Conservation (phyloP, 495 filamentous ascomycete genomes). For the Oidiodendron maius region DNA sequence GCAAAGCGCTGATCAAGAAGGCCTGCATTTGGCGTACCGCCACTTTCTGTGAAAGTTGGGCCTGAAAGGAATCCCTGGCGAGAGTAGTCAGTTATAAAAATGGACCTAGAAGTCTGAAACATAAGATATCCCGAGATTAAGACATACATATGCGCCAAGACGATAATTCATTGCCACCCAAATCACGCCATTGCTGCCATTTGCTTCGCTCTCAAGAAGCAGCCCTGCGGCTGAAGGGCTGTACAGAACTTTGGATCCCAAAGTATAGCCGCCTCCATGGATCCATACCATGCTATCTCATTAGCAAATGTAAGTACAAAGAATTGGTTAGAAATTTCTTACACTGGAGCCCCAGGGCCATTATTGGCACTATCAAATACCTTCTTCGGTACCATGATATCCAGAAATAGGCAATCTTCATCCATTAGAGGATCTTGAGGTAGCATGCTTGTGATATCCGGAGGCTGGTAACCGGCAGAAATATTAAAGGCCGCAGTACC, state of each 20-base stretch:
- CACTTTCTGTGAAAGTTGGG: constrained; percentile 40
- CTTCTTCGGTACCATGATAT: constrained; percentile 42
- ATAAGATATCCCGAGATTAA: background rate
- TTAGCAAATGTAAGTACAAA: constrained; percentile 1
- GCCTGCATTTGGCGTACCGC: constrained; percentile 57
- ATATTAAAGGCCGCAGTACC: constrained; percentile 3
- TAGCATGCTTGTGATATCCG: constrained; percentile 9
- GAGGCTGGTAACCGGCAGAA: constrained; percentile 9
- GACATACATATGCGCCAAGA: constrained; percentile 24
- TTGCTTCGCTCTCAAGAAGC: constrained; percentile 34
- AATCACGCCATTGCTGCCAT: constrained; percentile 44
- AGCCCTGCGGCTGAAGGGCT: constrained; percentile 40
- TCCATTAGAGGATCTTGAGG: background rate
- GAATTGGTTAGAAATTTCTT: constrained; percentile 2
- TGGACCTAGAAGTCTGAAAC: background rate
- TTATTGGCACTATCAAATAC: constrained; percentile 30
- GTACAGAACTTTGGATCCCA: constrained; percentile 44
- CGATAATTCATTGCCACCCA: constrained; percentile 61
- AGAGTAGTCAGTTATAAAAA: background rate
- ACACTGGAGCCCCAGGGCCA: constrained; percentile 9
- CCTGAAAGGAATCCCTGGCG: constrained; percentile 50
- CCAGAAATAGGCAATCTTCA: constrained; percentile 45
- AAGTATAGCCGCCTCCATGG: constrained; percentile 52
- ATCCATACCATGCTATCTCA: constrained; percentile 44
- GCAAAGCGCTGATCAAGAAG: constrained; percentile 64